Evolutionary conservation across 2,329 filamentous ascomycete genomes (phyloP).

Genomic region (Epichloe scottii): DNA sequence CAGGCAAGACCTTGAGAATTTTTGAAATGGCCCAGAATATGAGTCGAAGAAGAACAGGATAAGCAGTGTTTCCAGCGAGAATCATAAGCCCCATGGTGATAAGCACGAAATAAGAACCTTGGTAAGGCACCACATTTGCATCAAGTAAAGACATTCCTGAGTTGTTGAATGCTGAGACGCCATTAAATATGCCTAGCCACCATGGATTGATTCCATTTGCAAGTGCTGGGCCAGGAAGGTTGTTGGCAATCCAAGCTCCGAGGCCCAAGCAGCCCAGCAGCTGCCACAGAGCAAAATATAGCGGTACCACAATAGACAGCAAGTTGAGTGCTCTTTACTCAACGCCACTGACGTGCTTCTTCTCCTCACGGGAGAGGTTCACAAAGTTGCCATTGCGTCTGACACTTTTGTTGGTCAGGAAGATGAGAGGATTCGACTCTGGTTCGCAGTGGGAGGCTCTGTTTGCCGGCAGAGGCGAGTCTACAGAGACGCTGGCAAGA

Average conservation of each 20-base stretch:
- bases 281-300: slow-evolving; percentile 50
- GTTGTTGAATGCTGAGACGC: slow-evolving; percentile 58
- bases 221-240: slow-evolving; percentile 34
- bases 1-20: neutral
- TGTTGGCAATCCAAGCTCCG: slow-evolving; percentile 45
- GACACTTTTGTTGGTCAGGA: slow-evolving; percentile 11
- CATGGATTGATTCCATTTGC: slow-evolving; percentile 50
- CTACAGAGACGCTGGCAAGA: neutral
- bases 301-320: slow-evolving; percentile 44
- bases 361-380: slow-evolving; percentile 37
- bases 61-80: slow-evolving; percentile 53
- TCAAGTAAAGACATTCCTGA: slow-evolving; percentile 58
- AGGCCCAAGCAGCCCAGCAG: slow-evolving; percentile 44
- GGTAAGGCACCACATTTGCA: slow-evolving; percentile 51
- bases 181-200: slow-evolving; percentile 58
- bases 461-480: neutral
- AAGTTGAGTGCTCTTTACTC: slow-evolving; percentile 52
- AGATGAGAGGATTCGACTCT: neutral
- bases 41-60: slow-evolving; percentile 49
- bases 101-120: slow-evolving; percentile 36
- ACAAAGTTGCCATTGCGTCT: slow-evolving; percentile 43
- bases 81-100: slow-evolving; percentile 44
- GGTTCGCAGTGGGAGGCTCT: neutral
- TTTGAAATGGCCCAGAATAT: slow-evolving; percentile 36
- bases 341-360: slow-evolving; percentile 21